Conservation (phyloP, 2,329 filamentous ascomycete genomes). For the Fusarium musae region DNA sequence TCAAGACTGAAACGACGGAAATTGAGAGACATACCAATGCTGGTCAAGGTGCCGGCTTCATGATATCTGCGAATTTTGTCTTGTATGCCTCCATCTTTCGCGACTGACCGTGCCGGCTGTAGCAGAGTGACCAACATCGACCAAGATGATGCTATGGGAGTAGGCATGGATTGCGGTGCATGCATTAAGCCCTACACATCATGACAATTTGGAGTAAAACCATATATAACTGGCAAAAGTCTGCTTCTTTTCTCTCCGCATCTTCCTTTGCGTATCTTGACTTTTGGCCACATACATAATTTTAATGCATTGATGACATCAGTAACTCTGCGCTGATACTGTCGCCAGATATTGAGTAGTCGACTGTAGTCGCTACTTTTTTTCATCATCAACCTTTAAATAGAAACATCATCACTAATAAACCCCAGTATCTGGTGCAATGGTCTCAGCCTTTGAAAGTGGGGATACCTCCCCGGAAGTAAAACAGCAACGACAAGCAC, state of each 20-base stretch:
- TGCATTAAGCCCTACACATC: too few species aligned
- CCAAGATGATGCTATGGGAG: background rate
- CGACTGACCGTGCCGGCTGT: background rate
- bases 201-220: too few species aligned
- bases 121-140: background rate
- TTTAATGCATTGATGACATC: too few species aligned
- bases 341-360: too few species aligned
- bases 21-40: background rate
- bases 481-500: background rate
- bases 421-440: background rate
- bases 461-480: background rate
- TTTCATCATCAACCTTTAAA: too few species aligned
- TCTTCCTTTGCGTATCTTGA: too few species aligned
- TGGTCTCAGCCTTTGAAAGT: background rate
- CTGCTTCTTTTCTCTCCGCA: background rate
- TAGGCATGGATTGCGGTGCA: too few species aligned
- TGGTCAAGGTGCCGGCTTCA: fast-evolving
- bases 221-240: too few species aligned
- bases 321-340: too few species aligned
- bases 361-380: too few species aligned
- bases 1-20: background rate
- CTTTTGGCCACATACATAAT: too few species aligned
- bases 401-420: background rate
- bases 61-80: too few species aligned
- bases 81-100: background rate